Conservation (phyloP, 257 asterid species). For the Sherardia arvensis region DNA sequence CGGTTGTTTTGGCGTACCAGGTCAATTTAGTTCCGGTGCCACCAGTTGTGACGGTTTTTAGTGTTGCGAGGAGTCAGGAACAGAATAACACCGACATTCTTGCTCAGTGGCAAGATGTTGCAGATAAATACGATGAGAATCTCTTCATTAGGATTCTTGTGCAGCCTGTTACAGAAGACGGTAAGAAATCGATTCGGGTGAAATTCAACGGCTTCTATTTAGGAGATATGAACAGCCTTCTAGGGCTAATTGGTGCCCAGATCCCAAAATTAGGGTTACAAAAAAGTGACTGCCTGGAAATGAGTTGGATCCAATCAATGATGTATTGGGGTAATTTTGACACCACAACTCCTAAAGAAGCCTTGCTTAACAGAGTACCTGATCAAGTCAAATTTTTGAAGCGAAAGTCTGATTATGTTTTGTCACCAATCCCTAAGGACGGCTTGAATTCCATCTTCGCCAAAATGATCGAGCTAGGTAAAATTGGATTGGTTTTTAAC, state of each 20-base stretch:
- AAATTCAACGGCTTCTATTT: constrained; percentile 10
- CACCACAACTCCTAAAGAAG: background rate
- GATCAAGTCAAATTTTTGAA: constrained; percentile 6
- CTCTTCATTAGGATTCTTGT: constrained; percentile 18
- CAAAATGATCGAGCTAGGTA: constrained; percentile 18
- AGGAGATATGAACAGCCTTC: constrained; percentile 8
- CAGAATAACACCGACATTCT: background rate
- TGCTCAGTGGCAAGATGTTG: constrained; percentile 12
- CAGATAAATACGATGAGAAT: constrained; percentile 9
- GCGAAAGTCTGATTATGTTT: constrained; percentile 10
- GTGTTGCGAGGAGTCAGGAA: background rate
- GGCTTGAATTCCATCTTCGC: constrained; percentile 17
- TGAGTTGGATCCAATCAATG: constrained; percentile 35
- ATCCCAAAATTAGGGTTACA: constrained; percentile 14
- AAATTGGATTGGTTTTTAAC: constrained; percentile 17
- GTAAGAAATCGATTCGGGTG: background rate
- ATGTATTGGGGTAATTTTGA: constrained; percentile 27
- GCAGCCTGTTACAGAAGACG: constrained; percentile 4
- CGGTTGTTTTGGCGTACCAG: constrained; percentile 10
- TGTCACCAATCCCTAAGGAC: background rate
- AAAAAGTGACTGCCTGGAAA: constrained; percentile 11
- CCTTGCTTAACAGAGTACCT: background rate
- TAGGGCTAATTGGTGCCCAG: background rate
- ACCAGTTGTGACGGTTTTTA: constrained; percentile 2
- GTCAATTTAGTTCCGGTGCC: constrained; percentile 14